Evolutionary conservation across 2,329 filamentous ascomycete species (phyloP), one percentile per base, ranked within the genome.

Genomic region (Phaeosphaeriaceae sp.): DNA sequence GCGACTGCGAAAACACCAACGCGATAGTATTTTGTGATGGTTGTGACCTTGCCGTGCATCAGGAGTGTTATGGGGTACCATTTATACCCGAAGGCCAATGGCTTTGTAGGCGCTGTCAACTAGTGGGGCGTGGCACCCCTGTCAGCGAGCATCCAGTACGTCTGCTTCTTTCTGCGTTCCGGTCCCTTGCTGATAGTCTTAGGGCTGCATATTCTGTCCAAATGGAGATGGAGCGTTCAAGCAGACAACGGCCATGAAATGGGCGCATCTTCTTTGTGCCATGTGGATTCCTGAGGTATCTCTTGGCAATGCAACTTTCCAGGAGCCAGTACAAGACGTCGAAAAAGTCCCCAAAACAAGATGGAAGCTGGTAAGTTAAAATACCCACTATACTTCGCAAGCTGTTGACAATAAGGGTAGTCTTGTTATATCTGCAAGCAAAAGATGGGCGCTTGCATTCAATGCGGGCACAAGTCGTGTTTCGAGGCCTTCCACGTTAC

Each of bases 221-320:
- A 97, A 97, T 70, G 94, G 90, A 1, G 94, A 97, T 64, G 94
- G 94, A 12, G 94, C 94, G 3, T 99, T 99, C 79, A 99, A 99
- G 73, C 94, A 97, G 75, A 97, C 94, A 1, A 97, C 92, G 58
- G 89, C 90, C 2, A 92, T 92, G 2, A 94, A 96, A 76, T 99
- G 94, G 94, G 90, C 93, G 20, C 94, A 99, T 81, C 77, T 99
- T 9, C 84, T 99, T 7, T 99, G 94, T 70, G 91, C 94, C 26
- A 94, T 97, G 79, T 99, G 94, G 94, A 97, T 99, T 64, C 94
- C 94, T 0, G 94, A 99, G 75, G 91, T 97, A 6, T 93, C 90
- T 3, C 84, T 99, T 41, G 94, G 92, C 12, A 99, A 99, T 67
- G 89, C 91, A 54, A 96, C 92, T 6, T 94, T 97, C 70, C 97